Evolutionary conservation across 768 basidiomycete species (phyloP).

Genomic region (Sarcodon aspratus): DNA sequence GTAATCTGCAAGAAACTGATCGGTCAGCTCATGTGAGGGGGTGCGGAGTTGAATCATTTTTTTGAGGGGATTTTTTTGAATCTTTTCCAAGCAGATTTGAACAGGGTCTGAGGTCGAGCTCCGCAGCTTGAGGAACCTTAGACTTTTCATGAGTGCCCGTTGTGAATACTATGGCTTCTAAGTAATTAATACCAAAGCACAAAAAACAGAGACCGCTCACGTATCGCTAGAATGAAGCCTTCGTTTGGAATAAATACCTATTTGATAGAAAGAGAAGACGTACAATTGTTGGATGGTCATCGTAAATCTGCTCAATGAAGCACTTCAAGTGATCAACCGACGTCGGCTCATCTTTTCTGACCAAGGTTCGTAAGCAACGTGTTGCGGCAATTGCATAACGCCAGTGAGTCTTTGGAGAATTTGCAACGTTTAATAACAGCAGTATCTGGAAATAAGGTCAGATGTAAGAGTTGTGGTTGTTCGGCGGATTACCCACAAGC

Average conservation of each 20-base stretch:
- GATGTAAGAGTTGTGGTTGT: background rate
- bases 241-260: background rate
- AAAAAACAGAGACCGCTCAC: conserved; percentile 22
- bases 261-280: conserved; percentile 14
- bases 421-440: conserved; percentile 43
- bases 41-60: conserved; percentile 32
- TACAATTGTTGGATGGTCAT: conserved; percentile 59
- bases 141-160: conserved; percentile 65
- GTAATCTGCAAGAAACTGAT: conserved; percentile 44
- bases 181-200: background rate
- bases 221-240: conserved; percentile 34
- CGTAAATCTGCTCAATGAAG: conserved; percentile 47
- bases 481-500: conserved; percentile 26
- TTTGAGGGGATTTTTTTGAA: conserved; percentile 66
- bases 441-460: conserved; percentile 20
- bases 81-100: conserved; percentile 50
- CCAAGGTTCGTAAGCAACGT: conserved; percentile 53
- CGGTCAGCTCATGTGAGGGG: conserved; percentile 40
- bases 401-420: conserved; percentile 63
- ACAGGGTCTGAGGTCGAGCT: conserved; percentile 46
- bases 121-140: conserved; percentile 73
- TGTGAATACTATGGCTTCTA: conserved; percentile 42
- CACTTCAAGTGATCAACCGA: conserved; percentile 37
- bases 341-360: conserved; percentile 51
- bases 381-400: conserved; percentile 64